Percentiles rank a stretch among this genome's conserved stretches.
Evolutionary conservation across 2,329 filamentous ascomycete species (phyloP).

Genomic region (Apiospora pterosperma): DNA sequence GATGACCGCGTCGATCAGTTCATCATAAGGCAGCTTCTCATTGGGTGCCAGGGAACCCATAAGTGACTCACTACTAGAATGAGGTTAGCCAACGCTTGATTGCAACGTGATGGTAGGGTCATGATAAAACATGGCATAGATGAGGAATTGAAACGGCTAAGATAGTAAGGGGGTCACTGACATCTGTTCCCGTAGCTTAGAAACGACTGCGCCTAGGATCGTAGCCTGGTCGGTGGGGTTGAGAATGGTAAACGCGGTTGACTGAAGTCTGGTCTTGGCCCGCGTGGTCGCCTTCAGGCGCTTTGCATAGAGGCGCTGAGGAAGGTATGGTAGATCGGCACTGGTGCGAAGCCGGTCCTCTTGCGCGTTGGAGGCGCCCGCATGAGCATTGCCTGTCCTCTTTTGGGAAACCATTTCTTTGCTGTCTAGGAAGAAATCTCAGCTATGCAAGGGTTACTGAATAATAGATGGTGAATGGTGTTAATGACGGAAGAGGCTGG

Average conservation of each 20-base stretch:
- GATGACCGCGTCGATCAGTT: background rate
- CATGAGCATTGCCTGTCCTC: too few relatives aligned
- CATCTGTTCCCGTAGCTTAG: background rate
- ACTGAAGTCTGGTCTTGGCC: background rate
- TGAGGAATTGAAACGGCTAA: too few relatives aligned
- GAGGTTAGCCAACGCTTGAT: too few relatives aligned
- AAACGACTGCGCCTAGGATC: background rate
- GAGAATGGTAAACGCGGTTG: background rate
- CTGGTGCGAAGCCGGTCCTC: background rate
- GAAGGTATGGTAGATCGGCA: background rate
- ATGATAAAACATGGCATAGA: too few relatives aligned
- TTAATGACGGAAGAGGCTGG: too few relatives aligned
- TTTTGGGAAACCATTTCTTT: too few relatives aligned
- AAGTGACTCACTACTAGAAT: background rate
- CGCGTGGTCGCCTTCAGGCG: background rate
- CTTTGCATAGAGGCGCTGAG: background rate
- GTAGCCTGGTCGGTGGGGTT: background rate
- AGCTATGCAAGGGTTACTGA: too few relatives aligned
- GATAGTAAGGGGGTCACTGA: background rate
- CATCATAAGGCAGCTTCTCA: background rate
- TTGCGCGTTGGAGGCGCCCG: too few relatives aligned
- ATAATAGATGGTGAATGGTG: too few relatives aligned
- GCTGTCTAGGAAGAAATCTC: too few relatives aligned
- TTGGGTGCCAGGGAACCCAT: background rate
- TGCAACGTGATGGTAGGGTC: too few relatives aligned